phyloP scores from a whole-genome alignment of 2,329 filamentous ascomycete species.

The Xylaria sp. region DNA sequence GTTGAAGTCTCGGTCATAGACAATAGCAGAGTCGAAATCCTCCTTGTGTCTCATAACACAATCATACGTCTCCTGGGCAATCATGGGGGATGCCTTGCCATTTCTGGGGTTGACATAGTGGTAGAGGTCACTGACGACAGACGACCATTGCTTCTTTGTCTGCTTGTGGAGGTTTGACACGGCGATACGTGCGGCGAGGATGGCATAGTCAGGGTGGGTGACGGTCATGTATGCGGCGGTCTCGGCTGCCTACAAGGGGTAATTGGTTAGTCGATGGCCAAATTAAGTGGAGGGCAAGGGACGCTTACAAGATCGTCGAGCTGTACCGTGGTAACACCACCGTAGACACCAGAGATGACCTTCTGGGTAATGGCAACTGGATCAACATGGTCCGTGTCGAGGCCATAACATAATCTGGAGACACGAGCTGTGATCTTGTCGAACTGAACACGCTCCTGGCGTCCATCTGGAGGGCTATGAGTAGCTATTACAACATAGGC shows the following conservation, averaged over 20 bases:
- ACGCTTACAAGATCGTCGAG: conserved; percentile 88
- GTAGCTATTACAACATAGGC: conserved; percentile 1
- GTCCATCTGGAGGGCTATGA: conserved; percentile 70
- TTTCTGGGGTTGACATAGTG: conserved; percentile 97
- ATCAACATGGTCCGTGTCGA: conserved; percentile 93
- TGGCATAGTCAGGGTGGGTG: conserved; percentile 97
- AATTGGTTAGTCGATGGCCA: conserved; percentile 24
- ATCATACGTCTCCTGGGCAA: conserved; percentile 87
- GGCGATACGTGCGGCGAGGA: conserved; percentile 95
- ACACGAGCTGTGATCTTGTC: conserved; percentile 99
- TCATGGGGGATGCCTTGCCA: conserved; percentile 83
- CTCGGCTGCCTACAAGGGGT: conserved; percentile 76
- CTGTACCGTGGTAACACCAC: conserved; percentile 94
- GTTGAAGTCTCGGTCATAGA: conserved; percentile 99
- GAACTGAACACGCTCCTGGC: conserved; percentile 99
- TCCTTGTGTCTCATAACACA: conserved; percentile 95
- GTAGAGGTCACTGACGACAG: conserved; percentile 90
- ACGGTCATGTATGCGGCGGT: conserved; percentile 99
- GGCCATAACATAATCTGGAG: conserved; percentile 94
- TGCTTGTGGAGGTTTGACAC: conserved; percentile 99
- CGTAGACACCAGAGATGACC: conserved; percentile 98
- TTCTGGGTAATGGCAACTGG: conserved; percentile 98
- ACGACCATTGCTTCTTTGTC: conserved; percentile 99
- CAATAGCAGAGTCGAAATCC: conserved; percentile 97
- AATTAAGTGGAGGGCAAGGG: conserved; percentile 1